Evolutionary conservation across 345 rosid species (phyloP), one percentile per base, ranked within the genome.

Genomic region (Pugionium dolabratum): DNA sequence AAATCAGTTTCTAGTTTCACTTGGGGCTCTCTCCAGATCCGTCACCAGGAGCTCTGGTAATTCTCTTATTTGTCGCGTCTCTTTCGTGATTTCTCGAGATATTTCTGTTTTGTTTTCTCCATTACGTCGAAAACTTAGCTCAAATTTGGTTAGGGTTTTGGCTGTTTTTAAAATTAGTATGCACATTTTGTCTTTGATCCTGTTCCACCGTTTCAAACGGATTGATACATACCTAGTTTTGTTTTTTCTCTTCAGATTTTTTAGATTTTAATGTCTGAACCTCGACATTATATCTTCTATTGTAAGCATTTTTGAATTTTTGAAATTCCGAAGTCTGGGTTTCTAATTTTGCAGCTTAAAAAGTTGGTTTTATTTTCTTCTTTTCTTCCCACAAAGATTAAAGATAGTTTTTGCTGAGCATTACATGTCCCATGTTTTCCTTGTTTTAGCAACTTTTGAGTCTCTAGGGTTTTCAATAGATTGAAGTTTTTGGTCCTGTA

Each of bases 1-100:
- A 74, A 70, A 62, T 46, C 65, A 64, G 58, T 62, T 25, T 67
- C 26, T 25, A 49, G 65, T 59, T 47, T 63, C 70, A 51, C 51
- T 71, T 80, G 46, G 57, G 1, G 1, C 75, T 64, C 79, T 69
- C 50, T 59, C 78, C 76, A 75, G 83, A 86, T 83, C 86, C 75
- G 80, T 76, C 62, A 64, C 69, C 66, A 49, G 63, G 7, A 74
- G 67, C 53, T 67, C 40, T 51, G 66, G 57, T 46, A 26, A 33
- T 26, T 53, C 66, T 51, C 69, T 47, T 7, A 7, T 47, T 51
- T 49, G 9, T 47, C 4, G 30, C 3, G 9, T 54, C 35, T 51
- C 1, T 49, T 46, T 34, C 33, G n/a, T 29, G 47, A 36, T 72
- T 66, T 43, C 57, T 52, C 33, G 9, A 6, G 7, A 18, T n/a